Evolutionary conservation across 2,329 filamentous ascomycete species (phyloP).

Genomic region (Penicillium sp.): DNA sequence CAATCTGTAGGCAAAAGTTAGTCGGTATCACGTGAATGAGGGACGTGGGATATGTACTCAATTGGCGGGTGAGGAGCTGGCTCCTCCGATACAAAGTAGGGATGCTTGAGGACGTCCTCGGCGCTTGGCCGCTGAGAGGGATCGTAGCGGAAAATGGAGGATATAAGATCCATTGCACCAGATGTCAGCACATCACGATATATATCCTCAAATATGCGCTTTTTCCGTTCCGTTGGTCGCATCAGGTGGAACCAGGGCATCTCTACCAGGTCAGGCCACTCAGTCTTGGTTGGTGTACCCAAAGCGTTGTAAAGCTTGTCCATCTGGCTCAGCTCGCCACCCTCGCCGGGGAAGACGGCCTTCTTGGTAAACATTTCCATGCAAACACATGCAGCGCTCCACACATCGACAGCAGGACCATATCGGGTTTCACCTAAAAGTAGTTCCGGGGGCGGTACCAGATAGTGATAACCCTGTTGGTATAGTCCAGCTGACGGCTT

Average conservation of each 20-base stretch:
- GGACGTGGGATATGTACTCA: constrained; percentile 60
- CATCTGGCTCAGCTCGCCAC: constrained; percentile 90
- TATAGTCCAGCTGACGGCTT: constrained; percentile 87
- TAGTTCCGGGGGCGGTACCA: constrained; percentile 97
- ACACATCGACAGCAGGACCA: constrained; percentile 86
- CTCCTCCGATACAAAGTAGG: constrained; percentile 83
- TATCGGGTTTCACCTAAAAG: constrained; percentile 87
- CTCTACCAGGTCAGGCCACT: constrained; percentile 88
- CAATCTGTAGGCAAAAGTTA: constrained; percentile 54
- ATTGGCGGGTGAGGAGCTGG: constrained; percentile 73
- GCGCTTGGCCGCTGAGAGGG: constrained; percentile 80
- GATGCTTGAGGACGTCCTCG: constrained; percentile 77
- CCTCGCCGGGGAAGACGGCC: constrained; percentile 93
- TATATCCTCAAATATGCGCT: constrained; percentile 75
- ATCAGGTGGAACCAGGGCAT: constrained; percentile 97
- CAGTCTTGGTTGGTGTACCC: constrained; percentile 77
- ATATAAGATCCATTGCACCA: constrained; percentile 78
- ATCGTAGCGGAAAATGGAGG: constrained; percentile 85
- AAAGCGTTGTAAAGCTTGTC: constrained; percentile 95
- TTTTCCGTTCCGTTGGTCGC: constrained; percentile 70
- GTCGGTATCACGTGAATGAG: background rate
- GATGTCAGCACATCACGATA: constrained; percentile 76
- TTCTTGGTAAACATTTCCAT: constrained; percentile 93
- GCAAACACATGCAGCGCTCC: constrained; percentile 95
- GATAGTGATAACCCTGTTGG: constrained; percentile 97